Evolutionary conservation across 768 basidiomycete genomes (phyloP), one percentile per base, ranked within the genome.

Genomic region (Mycena amicta): DNA sequence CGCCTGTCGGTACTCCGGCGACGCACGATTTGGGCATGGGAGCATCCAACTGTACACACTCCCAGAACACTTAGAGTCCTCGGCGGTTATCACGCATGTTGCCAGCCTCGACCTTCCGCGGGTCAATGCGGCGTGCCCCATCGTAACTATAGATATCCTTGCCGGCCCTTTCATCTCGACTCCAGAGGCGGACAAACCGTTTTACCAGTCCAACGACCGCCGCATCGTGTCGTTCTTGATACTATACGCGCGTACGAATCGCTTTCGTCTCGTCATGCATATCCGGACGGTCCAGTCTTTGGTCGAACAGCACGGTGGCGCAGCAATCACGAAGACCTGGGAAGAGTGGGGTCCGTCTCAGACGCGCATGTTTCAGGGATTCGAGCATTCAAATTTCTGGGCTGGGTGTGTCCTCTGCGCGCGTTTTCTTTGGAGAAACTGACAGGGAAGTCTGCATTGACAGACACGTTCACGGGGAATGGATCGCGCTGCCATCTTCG

Each of bases 311-410:
- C 18, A 37, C 33, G 11, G 33, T 8, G 18, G 18, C 20, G 43
- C 6, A 29, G 15, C n/a, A 41, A 39, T 16, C n/a, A 20, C 27
- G 2, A 33, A 55, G 1, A 39, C 54, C n/a, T 60, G 59, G 59
- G 29, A 33, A 12, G 59, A 55, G 23, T 60, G 59, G 59, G 59
- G 59, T 18, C 54, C 54, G 6, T 13, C 27, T 3, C 30, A 60
- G 28, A 31, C 59, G 1, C 53, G 41, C 18, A 31, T 55, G 41
- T 40, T 55, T 1, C 25, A 13, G 1, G 58, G 37, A 8, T 18
- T n/a, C 5, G n/a, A 50, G 15, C 31, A 23, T 11, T 39, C 12
- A 5, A 51, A 43, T 47, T 39, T 47, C 20, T 43, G 55, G 60
- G 43, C 3, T 6, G 41, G 15, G 16, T 2, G 5, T 27, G 15